A percentile compares a stretch with the other conserved stretches of the same genome.
Evolutionary conservation across 2,329 filamentous ascomycete genomes (phyloP).

Genomic region (Penicillium thymicola): DNA sequence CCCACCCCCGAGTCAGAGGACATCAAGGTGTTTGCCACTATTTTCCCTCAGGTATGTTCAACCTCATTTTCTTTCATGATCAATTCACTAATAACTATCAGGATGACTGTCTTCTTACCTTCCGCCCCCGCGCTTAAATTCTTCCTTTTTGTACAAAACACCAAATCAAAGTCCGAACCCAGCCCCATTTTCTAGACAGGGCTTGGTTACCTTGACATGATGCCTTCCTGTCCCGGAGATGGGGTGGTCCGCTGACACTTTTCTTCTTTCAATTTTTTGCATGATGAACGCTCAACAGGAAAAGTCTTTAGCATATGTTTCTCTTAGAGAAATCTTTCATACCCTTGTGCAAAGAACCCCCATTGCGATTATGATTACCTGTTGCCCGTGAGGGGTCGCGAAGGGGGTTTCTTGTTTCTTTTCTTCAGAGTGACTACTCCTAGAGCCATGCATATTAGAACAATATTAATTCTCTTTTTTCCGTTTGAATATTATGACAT

Average conservation of each 20-base stretch:
- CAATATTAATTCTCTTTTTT: conserved; percentile 27
- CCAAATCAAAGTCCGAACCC: conserved; percentile 17
- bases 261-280: conserved; percentile 14
- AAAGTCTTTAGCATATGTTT: conserved; percentile 2
- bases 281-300: conserved; percentile 10
- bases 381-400: conserved; percentile 8
- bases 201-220: conserved; percentile 10
- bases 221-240: conserved; percentile 26
- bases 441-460: conserved; percentile 21
- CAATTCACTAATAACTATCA: conserved; percentile 39
- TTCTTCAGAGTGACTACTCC: conserved; percentile 10
- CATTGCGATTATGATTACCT: conserved; percentile 12
- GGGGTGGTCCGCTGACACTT: conserved; percentile 11
- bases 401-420: conserved; percentile 11
- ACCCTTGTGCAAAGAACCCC: conserved; percentile 7
- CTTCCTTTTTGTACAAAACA: conserved; percentile 9
- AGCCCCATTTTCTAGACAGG: conserved; percentile 18
- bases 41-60: conserved; percentile 78
- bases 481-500: neutral
- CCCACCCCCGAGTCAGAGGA: conserved; percentile 80
- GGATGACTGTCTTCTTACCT: conserved; percentile 81
- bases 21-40: conserved; percentile 97
- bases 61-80: conserved; percentile 8
- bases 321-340: conserved; percentile 5
- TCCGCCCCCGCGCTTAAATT: conserved; percentile 49